These are phyloP conservation scores for Clonostachys rosea DNA, from an alignment of 2,329 filamentous ascomycete species.

Conservation along the genomic window DNA sequence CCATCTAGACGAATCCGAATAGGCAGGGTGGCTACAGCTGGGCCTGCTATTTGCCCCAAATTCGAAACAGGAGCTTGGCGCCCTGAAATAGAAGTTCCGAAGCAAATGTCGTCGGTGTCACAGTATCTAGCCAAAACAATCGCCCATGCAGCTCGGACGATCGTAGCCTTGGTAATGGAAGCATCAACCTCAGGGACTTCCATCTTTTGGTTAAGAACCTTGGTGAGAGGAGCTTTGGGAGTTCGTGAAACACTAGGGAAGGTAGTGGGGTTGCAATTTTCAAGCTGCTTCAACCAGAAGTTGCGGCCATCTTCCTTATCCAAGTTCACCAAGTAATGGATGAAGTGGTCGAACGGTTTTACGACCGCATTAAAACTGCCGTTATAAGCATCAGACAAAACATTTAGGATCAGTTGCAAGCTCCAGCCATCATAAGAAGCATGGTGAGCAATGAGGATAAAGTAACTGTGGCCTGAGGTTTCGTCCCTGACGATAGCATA, in stretches of 20 bases:
- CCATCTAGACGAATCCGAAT: constrained; percentile 5
- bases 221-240: neutral
- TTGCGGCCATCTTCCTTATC: neutral
- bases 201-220: neutral
- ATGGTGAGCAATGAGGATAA: constrained; percentile 14
- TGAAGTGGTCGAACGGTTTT: constrained; percentile 6
- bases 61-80: constrained; percentile 6
- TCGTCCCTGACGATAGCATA: constrained; percentile 2
- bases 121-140: neutral
- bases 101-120: constrained; percentile 7
- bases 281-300: neutral
- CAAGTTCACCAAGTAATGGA: constrained; percentile 1
- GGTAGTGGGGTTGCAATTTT: neutral
- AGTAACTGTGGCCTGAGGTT: constrained; percentile 1
- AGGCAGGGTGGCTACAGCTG: constrained; percentile 8
- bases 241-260: neutral
- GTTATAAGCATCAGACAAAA: constrained; percentile 2
- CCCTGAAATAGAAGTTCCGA: constrained; percentile 4
- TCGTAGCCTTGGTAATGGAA: constrained; percentile 3
- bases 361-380: neutral
- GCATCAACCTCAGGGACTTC: constrained; percentile 3
- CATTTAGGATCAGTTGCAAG: neutral
- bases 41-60: constrained; percentile 5
- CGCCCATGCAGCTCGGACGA: constrained; percentile 13
- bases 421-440: constrained; percentile 1